Evolutionary conservation across 2,329 filamentous ascomycete genomes (phyloP), one percentile per base, ranked within the genome.

Genomic region (Colletotrichum sp.): DNA sequence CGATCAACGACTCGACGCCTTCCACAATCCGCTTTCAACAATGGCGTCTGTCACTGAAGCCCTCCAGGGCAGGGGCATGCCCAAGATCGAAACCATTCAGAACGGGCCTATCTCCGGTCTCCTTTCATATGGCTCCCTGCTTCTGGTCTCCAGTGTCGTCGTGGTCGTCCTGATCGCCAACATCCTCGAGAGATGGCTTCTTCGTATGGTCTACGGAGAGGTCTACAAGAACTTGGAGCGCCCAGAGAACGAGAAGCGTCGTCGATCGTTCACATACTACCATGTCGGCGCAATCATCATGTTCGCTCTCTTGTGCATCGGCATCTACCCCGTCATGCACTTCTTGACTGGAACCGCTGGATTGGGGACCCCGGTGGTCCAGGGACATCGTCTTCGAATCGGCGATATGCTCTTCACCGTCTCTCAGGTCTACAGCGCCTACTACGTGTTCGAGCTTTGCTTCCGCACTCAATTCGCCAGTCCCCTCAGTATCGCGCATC

Each of bases 381-480:
- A 16, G 57, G 73, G 73, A 8, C 67, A 32, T 8, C 73, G 73
- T 5, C 66, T 76, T 5, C 71, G 73, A 13, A 52, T 76, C 11
- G 78, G 78, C 12, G 77, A 78, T 8, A 62, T 78, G 22, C 71
- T 79, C 34, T 78, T 76, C 29, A 70, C 77, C 2, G 22, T 78
- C 0, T 62, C 69, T 2, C 77, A 79, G 52, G 57, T 77, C 2
- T 78, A 79, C 70, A 71, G 70, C 68, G 77, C 69, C 8, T 79
- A 79, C 64, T 79, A 79, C 49, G 69, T 78, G 13, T 79, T 79
- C 59, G 78, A 79, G 55, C 68, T 79, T 6, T 75, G 68, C 27
- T 79, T 68, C 27, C 77, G 78, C 61, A 71, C 75, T 15, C 62
- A 68, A 12, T 79, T 77, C 30, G 76, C 77, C 19, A 78, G 77